Conservation (phyloP, 805 yeast species). For the Candida wancherniae region DNA sequence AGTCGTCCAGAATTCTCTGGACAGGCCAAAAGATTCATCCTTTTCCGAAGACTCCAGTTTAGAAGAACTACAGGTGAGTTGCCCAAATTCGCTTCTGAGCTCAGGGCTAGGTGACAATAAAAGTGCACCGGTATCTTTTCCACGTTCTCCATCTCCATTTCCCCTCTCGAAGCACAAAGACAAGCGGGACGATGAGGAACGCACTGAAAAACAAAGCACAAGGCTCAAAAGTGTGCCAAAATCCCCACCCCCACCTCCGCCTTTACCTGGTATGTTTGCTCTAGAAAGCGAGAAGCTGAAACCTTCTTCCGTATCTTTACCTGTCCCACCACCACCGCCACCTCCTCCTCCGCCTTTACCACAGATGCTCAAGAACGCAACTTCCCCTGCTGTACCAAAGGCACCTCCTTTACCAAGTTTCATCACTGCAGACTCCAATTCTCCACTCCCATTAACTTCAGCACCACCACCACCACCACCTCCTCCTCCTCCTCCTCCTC, state of each 20-base stretch:
- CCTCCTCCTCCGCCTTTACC: conserved; percentile 8
- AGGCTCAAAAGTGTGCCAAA: background rate
- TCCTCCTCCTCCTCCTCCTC: conserved; percentile 12
- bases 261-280: conserved; percentile 1
- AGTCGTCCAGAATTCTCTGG: too few relatives aligned
- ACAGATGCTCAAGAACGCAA: background rate
- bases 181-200: background rate
- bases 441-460: conserved; percentile 4
- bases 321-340: conserved; percentile 2
- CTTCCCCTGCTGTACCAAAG: conserved; percentile 1
- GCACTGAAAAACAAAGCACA: too few relatives aligned
- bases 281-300: background rate
- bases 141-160: too few relatives aligned
- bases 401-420: conserved; percentile 12
- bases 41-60: too few relatives aligned
- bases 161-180: too few relatives aligned
- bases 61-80: too few relatives aligned
- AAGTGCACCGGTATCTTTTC: too few relatives aligned
- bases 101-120: too few relatives aligned
- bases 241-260: conserved; percentile 8
- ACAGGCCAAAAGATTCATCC: too few relatives aligned
- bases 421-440: background rate
- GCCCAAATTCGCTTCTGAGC: too few relatives aligned
- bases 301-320: background rate
- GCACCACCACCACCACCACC: conserved; percentile 20